Evolutionary conservation across 148 eudicot genomes (phyloP), one percentile per base, ranked within the genome.

Genomic region (Diospyros lotus): DNA sequence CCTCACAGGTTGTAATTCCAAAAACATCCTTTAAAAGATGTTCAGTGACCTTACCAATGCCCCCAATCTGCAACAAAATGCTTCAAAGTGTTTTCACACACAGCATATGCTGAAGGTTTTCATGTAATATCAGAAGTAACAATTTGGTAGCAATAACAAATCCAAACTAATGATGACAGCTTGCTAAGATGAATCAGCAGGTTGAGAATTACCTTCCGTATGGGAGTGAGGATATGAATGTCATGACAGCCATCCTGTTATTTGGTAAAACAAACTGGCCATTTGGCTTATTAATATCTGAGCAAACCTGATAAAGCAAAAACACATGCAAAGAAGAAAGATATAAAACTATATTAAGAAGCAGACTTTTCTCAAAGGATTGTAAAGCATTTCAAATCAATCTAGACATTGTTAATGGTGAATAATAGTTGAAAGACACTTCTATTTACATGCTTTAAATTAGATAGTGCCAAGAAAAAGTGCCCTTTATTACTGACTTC

Each of bases 231-330:
- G 94, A 90, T 81, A 95, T 90, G 80, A 95, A 95, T 70, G 94
- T 90, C 90, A 95, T 82, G 66, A 95, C 91, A 79, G 98, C 98
- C 72, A 68, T 84, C 65, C 91, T 80, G 65, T 95, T 86, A 84
- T 90, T 95, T 74, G 96, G 94, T 79, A 95, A 85, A 71, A 92
- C 85, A 80, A 86, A 95, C 77, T 95, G 96, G 69, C 98, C 98
- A 81, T 95, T 95, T 84, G 98, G 98, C 75, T 95, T 95, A 80
- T 95, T 92, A 76, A 95, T 95, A 79, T 95, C 98, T 60, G 98
- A 95, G 79, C 96, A 92, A 73, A 95, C 91, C 98, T 95, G 80
- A 72, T 44, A 51, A 64, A 43, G 64, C 62, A 55, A 17, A 28
- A 65, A 58, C 72, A 66, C 13, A 74, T 45, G 77, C 42, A 58